Percentiles rank a stretch among this genome's conserved stretches.
These are phyloP conservation scores for Ophiostoma sp. DNA, from an alignment of 2,329 filamentous ascomycete species.

Conservation along the genomic window DNA sequence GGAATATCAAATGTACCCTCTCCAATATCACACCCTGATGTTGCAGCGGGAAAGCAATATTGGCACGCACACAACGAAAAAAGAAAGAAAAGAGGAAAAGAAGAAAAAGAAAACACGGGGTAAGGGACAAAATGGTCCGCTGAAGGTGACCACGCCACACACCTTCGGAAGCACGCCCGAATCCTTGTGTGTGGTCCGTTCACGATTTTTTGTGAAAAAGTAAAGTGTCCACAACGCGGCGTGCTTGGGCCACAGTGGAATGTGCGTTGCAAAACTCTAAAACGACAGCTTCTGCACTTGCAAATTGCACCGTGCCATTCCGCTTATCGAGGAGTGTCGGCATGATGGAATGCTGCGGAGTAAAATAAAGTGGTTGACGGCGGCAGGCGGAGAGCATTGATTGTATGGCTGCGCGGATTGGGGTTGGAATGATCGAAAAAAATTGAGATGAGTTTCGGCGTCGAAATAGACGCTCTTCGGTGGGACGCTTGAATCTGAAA, in stretches of 20 bases:
- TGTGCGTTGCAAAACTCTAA: neutral
- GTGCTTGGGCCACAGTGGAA: constrained; percentile 4
- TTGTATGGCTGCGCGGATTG: neutral
- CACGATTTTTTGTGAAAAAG: neutral
- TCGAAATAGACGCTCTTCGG: neutral
- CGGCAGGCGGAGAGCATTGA: neutral
- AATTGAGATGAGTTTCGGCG: neutral
- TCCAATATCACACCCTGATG: constrained; percentile 3
- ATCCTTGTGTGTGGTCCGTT: neutral
- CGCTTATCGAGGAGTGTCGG: neutral
- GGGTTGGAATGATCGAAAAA: too few species aligned
- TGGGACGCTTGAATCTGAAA: neutral
- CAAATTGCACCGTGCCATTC: constrained; percentile 9
- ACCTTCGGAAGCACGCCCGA: neutral
- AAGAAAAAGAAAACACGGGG: constrained; percentile 1
- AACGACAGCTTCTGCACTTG: neutral
- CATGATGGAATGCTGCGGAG: neutral
- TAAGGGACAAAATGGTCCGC: neutral
- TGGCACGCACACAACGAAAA: neutral
- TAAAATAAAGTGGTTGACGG: neutral
- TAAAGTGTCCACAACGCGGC: neutral
- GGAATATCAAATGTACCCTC: neutral
- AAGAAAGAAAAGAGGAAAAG: neutral
- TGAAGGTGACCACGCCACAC: neutral
- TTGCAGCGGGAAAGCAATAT: constrained; percentile 15